phyloP scores from a whole-genome alignment of 768 basidiomycete genomes.

The Termitomyces bulborhizus region DNA sequence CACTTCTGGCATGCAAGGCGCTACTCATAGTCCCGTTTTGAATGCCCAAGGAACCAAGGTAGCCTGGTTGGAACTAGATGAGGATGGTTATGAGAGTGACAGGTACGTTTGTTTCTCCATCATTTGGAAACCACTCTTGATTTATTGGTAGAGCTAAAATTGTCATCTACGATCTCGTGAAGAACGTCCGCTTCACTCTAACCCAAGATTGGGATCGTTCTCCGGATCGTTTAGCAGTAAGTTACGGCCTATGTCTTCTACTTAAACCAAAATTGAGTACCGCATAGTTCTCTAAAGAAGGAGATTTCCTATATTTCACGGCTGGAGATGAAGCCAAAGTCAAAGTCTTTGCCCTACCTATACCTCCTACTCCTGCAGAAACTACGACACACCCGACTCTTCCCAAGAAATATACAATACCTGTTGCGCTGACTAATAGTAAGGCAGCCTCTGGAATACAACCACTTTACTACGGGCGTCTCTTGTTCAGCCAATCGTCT shows the following conservation, averaged over 20 bases:
- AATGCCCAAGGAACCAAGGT: slow-evolving; percentile 60
- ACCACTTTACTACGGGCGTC: slow-evolving; percentile 47
- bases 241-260: slow-evolving; percentile 15
- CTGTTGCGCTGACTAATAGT: slow-evolving; percentile 51
- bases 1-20: slow-evolving; percentile 82
- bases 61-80: slow-evolving; percentile 83
- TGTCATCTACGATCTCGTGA: slow-evolving; percentile 69
- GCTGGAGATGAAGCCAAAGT: slow-evolving; percentile 74
- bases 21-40: slow-evolving; percentile 69
- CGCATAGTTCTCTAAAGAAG: slow-evolving; percentile 68
- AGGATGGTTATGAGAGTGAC: slow-evolving; percentile 90
- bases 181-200: slow-evolving; percentile 62
- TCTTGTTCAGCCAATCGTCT: slow-evolving; percentile 71
- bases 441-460: slow-evolving; percentile 60
- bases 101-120: slow-evolving; percentile 33
- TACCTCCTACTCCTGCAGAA: slow-evolving; percentile 54
- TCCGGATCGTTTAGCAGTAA: slow-evolving; percentile 52
- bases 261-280: neutral
- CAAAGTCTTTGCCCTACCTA: slow-evolving; percentile 66
- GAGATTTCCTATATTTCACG: slow-evolving; percentile 61
- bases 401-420: slow-evolving; percentile 39
- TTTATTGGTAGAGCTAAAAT: slow-evolving; percentile 52
- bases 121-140: neutral
- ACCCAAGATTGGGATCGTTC: slow-evolving; percentile 87
- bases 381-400: slow-evolving; percentile 50